These are phyloP conservation scores for Symbiodinium pilosum DNA, from an alignment of 73 alveolate genomes.

Conservation along the genomic window DNA sequence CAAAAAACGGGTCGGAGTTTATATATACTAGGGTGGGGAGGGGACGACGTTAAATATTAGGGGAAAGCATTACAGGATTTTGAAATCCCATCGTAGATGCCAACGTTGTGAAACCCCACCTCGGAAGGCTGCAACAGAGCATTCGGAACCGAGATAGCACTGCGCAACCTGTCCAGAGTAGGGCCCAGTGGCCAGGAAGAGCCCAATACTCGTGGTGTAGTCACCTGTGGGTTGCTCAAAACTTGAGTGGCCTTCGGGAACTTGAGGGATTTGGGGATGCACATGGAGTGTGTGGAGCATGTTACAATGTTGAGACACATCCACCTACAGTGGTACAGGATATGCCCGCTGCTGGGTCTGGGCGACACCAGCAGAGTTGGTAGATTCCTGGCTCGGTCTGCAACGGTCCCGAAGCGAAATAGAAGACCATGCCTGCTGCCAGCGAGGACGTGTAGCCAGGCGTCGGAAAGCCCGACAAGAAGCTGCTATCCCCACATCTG, in stretches of 20 bases:
- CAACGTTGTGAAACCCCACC: too few relatives aligned
- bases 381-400: conserved; percentile 47
- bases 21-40: too few relatives aligned
- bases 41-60: too few relatives aligned
- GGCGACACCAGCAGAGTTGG: conserved; percentile 65
- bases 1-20: too few relatives aligned
- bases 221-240: conserved; percentile 1
- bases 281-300: too few relatives aligned
- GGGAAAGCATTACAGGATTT: too few relatives aligned
- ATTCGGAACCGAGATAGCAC: not conserved
- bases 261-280: too few relatives aligned
- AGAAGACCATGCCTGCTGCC: not conserved
- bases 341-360: not conserved
- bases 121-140: not conserved
- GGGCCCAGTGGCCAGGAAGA: conserved; percentile 64
- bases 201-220: conserved; percentile 35
- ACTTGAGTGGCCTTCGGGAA: too few relatives aligned
- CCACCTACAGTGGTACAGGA: too few relatives aligned
- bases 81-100: too few relatives aligned
- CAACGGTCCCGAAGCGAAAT: not conserved
- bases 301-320: too few relatives aligned
- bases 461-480: conserved; percentile 40
- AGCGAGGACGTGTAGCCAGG: not conserved
- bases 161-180: conserved; percentile 28
- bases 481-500: conserved; percentile 38